These are phyloP conservation scores for Catunica adiposa DNA, from an alignment of 2,329 filamentous ascomycete species.

Conservation along the genomic window DNA sequence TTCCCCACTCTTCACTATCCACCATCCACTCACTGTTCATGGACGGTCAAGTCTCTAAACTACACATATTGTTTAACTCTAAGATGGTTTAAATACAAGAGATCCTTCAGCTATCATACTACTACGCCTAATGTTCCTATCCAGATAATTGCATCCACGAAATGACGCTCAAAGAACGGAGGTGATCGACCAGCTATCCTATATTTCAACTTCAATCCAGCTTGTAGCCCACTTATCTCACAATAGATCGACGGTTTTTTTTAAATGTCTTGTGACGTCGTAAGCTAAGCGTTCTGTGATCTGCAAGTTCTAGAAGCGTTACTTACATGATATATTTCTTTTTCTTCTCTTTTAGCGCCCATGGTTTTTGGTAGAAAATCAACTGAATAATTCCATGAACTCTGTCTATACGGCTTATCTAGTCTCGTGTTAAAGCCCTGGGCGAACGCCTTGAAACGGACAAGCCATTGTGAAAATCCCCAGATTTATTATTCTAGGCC, in stretches of 20 bases:
- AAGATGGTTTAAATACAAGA: background rate
- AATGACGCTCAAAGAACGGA: background rate
- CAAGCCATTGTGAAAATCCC: background rate
- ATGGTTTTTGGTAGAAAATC: background rate
- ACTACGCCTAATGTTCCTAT: background rate
- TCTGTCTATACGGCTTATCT: background rate
- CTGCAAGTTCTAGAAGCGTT: constrained; percentile 2
- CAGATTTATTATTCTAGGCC: background rate
- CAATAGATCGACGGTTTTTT: background rate
- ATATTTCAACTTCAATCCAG: background rate
- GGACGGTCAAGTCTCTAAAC: too few relatives aligned
- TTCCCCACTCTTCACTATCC: too few relatives aligned
- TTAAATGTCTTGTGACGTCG: background rate
- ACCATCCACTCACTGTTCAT: too few relatives aligned
- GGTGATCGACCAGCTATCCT: background rate
- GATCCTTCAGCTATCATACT: background rate
- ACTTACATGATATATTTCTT: background rate
- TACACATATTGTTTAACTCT: too few relatives aligned
- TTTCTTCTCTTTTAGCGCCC: background rate
- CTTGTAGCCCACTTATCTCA: background rate
- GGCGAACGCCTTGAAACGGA: background rate
- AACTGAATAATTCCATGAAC: background rate
- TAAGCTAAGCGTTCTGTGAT: background rate
- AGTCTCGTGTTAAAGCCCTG: background rate
- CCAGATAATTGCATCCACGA: background rate